Evolutionary conservation across 306 rosid genomes (phyloP).

Genomic region (Betula pendula): DNA sequence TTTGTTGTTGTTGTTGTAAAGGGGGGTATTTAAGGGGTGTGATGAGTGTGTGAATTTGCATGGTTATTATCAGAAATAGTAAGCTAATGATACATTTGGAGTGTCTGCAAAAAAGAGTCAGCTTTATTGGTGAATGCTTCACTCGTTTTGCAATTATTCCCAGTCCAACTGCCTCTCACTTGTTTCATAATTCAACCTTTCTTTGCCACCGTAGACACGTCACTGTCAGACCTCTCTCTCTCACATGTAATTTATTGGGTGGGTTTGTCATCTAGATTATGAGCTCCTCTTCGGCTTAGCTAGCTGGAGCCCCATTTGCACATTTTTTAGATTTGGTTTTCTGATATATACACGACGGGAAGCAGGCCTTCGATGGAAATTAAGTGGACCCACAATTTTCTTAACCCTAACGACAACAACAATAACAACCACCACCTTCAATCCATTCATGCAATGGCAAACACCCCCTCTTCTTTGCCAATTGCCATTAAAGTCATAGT

Average conservation of each 20-base stretch:
- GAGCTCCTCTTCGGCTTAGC: conserved; percentile 8
- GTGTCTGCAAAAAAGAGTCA: conserved; percentile 35
- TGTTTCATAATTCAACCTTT: conserved; percentile 51
- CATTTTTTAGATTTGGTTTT: neutral
- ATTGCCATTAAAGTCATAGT: conserved; percentile 64
- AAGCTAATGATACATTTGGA: conserved; percentile 35
- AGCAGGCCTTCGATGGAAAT: neutral
- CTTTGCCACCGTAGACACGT: conserved; percentile 50
- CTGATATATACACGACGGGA: neutral
- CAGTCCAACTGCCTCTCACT: conserved; percentile 50
- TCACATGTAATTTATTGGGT: conserved; percentile 26
- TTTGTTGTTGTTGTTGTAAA: conserved; percentile 15
- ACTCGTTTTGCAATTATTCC: conserved; percentile 50
- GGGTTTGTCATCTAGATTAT: conserved; percentile 20
- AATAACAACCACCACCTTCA: conserved; percentile 38
- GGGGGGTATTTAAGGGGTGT: conserved; percentile 2
- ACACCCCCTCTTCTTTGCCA: conserved; percentile 47
- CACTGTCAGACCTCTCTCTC: conserved; percentile 46
- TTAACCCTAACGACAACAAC: conserved; percentile 29
- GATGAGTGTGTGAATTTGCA: conserved; percentile 27
- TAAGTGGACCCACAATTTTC: conserved; percentile 29
- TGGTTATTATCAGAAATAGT: conserved; percentile 40
- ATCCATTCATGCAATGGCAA: conserved; percentile 33
- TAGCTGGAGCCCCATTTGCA: neutral
- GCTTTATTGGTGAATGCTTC: conserved; percentile 56